These are phyloP conservation scores for Spiromastix sp. DNA, from an alignment of 2,329 filamentous ascomycete species.

Conservation along the genomic window DNA sequence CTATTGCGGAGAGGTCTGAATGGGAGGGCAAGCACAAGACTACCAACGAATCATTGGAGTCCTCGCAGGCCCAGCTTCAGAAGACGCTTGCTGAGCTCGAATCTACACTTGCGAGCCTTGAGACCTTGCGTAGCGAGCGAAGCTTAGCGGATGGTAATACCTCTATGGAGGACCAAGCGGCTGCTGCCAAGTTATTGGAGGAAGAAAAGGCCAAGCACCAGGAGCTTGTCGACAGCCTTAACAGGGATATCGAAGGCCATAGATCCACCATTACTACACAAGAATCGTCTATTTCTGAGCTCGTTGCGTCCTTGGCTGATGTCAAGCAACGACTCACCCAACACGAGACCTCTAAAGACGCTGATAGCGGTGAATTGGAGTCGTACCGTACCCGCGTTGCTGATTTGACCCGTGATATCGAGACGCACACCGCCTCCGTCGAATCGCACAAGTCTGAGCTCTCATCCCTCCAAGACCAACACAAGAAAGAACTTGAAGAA, in stretches of 20 bases:
- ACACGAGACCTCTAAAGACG: slow-evolving; percentile 49
- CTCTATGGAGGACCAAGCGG: slow-evolving; percentile 25
- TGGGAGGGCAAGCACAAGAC: slow-evolving; percentile 70
- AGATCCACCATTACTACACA: slow-evolving; percentile 62
- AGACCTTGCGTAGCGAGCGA: slow-evolving; percentile 35
- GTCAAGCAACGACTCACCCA: slow-evolving; percentile 60
- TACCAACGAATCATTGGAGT: slow-evolving; percentile 59
- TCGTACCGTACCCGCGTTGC: slow-evolving; percentile 34
- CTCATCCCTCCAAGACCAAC: slow-evolving; percentile 42
- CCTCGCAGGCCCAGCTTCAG: slow-evolving; percentile 62
- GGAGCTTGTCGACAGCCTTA: slow-evolving; percentile 51
- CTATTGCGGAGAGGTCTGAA: slow-evolving; percentile 16
- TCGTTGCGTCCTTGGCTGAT: slow-evolving; percentile 61
- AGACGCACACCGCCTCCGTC: slow-evolving; percentile 45
- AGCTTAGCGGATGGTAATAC: slow-evolving; percentile 20
- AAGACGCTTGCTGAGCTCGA: slow-evolving; percentile 66
- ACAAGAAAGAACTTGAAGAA: slow-evolving; percentile 34
- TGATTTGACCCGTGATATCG: slow-evolving; percentile 47
- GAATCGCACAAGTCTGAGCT: slow-evolving; percentile 45
- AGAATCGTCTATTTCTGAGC: slow-evolving; percentile 56
- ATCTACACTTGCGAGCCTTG: slow-evolving; percentile 46
- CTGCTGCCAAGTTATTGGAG: slow-evolving; percentile 36
- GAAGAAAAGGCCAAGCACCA: slow-evolving; percentile 48
- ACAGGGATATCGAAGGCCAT: slow-evolving; percentile 70
- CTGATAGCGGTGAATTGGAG: slow-evolving; percentile 41